A percentile compares a stretch with the other conserved stretches of the same genome.
phyloP scores from a whole-genome alignment of 768 basidiomycete species.

The Holtermanniella nyarrowii region DNA sequence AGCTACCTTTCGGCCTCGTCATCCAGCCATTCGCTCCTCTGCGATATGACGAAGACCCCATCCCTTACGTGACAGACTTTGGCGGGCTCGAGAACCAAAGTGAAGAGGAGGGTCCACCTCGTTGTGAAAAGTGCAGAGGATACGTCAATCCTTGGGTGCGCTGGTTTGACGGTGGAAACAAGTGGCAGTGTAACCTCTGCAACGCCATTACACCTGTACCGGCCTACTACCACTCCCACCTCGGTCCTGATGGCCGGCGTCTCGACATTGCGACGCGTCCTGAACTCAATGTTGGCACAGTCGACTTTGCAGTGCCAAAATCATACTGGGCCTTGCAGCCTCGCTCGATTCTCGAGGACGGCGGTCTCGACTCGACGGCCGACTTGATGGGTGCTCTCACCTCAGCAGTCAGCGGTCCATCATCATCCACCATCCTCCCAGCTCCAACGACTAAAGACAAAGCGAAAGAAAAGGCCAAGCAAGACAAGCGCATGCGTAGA shows the following conservation, averaged over 20 bases:
- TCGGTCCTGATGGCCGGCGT: conserved; percentile 66
- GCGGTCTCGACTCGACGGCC: conserved; percentile 14
- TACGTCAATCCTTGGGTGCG: conserved; percentile 92
- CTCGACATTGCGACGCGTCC: conserved; percentile 71
- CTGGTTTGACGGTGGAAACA: conserved; percentile 70
- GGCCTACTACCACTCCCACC: conserved; percentile 69
- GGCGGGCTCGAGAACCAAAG: conserved; percentile 19
- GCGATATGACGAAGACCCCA: conserved; percentile 56
- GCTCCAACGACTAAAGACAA: conserved; percentile 13
- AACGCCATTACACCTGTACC: conserved; percentile 67
- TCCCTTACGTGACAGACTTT: conserved; percentile 62
- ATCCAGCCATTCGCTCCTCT: conserved; percentile 83
- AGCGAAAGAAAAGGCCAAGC: conserved; percentile 14
- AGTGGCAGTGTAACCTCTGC: conserved; percentile 91
- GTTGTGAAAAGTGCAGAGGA: conserved; percentile 72
- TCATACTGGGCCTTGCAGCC: conserved; percentile 67
- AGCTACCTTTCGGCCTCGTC: conserved; percentile 71
- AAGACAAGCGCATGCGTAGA: conserved; percentile 12
- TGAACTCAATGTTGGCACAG: conserved; percentile 80
- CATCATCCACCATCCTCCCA: conserved; percentile 5
- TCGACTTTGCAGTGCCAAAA: conserved; percentile 74
- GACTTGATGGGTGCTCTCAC: conserved; percentile 31
- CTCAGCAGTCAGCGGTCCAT: conserved; percentile 16
- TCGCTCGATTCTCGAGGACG: conserved; percentile 46
- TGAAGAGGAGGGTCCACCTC: conserved; percentile 63